Evolutionary conservation across 2,329 filamentous ascomycete genomes (phyloP), one percentile per base, ranked within the genome.

Genomic region (Nakataea oryzae): DNA sequence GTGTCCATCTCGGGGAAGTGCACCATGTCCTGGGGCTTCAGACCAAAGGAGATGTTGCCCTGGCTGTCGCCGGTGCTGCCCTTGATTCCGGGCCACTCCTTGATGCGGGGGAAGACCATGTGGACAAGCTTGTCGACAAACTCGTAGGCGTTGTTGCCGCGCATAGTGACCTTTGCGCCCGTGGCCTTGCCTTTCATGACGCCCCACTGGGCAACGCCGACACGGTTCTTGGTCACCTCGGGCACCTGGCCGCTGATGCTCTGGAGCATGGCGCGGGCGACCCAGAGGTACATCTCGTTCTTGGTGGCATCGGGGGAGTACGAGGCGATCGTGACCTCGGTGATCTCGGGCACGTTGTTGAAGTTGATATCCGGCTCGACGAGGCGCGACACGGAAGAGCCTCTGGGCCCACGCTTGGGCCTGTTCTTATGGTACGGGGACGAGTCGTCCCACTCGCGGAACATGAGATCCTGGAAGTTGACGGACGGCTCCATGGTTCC

Each of bases 401-500:
- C 95, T 70, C 93, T 85, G 6, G 95, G 95, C 1, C 88, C 90
- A 66, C 95, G 87, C 67, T 90, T 84, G 5, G 90, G 89, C 69
- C 95, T 84, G 75, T 96, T 96, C 78, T 92, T 91, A 81, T 93
- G 93, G 78, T 99, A 99, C 2, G 93, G 95, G 9, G 91, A 96
- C 61, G 88, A 90, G 69, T 88, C 93, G 64, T 93, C 89, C 95
- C 95, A 99, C 69, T 83, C 78, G 63, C 95, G 86, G 58, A 59
- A 59, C 68, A 97, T 78, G 65, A 90, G 86, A 64, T 91, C 85
- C 65, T 81, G 77, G 24, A 41, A 41, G 61, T 78, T 74, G n/a
- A 74, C 73, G 41, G 71, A 69, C 67, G 73, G 81, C 72, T 78
- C 72, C 13, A 73, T 80, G 8, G 88, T 89, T 63, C 92, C 93